These are phyloP conservation scores for Melastoma malabathricum DNA, from an alignment of 345 rosid species.

Conservation along the genomic window DNA sequence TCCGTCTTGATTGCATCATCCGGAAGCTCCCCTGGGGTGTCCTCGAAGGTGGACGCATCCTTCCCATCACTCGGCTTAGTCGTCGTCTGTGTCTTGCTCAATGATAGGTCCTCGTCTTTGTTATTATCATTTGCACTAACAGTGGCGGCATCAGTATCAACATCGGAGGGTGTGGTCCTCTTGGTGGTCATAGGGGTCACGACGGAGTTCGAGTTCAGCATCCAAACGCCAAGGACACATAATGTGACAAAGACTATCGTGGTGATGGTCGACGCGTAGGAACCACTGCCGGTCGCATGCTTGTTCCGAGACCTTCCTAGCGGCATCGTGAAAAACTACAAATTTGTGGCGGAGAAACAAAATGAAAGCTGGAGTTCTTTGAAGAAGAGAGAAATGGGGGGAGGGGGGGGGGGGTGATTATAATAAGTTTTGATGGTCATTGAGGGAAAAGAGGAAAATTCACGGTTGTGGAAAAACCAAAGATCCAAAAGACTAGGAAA, in stretches of 20 bases:
- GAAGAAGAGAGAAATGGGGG: background rate
- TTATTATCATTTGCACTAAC: background rate
- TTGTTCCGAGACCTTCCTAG: conserved; percentile 46
- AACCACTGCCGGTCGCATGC: conserved; percentile 30
- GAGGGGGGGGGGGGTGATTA: background rate
- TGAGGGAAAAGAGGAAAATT: background rate
- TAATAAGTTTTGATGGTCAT: background rate
- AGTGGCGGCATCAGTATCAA: conserved; percentile 1
- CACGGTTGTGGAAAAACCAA: too few species aligned
- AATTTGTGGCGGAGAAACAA: background rate
- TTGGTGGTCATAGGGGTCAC: conserved; percentile 31
- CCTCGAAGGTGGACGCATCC: conserved; percentile 36
- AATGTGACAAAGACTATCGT: conserved; percentile 50
- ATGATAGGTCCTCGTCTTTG: conserved; percentile 10
- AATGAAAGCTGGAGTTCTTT: background rate
- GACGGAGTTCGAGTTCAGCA: conserved; percentile 47
- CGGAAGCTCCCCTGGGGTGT: conserved; percentile 79
- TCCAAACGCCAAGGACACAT: conserved; percentile 70
- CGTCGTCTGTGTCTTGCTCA: conserved; percentile 5
- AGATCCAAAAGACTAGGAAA: too few species aligned
- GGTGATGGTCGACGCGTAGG: conserved; percentile 31
- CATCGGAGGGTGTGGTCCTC: conserved; percentile 7
- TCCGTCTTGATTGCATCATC: conserved; percentile 70
- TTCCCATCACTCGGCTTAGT: conserved; percentile 10
- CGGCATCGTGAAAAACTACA: conserved; percentile 21